phyloP scores from a whole-genome alignment of 2,329 filamentous ascomycete species.

The Colletotrichum gloeosporioides region DNA sequence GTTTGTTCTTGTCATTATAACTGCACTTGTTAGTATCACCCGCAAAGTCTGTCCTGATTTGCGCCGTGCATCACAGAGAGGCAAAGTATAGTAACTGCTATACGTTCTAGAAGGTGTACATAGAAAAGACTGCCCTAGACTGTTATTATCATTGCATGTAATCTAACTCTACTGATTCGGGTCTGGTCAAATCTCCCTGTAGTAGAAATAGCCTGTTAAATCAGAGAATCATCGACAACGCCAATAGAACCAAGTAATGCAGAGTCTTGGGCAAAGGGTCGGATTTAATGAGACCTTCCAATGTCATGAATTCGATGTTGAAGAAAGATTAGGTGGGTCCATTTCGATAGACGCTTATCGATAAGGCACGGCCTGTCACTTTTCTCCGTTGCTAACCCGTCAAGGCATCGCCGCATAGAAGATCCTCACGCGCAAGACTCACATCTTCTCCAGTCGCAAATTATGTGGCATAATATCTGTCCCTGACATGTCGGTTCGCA shows the following conservation, averaged over 20 bases:
- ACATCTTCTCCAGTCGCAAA: neutral
- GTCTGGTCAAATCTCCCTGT: neutral
- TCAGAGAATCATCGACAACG: neutral
- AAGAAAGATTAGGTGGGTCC: neutral
- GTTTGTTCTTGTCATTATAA: neutral
- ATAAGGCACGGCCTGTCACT: constrained; percentile 1
- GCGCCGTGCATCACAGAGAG: neutral
- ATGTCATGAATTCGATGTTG: neutral
- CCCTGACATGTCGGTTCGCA: constrained; percentile 19
- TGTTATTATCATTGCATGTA: neutral
- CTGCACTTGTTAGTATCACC: neutral
- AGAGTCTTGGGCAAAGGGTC: neutral
- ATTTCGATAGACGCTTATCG: constrained; percentile 9
- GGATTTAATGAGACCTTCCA: neutral
- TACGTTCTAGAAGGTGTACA: neutral
- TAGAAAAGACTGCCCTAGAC: neutral
- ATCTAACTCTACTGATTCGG: neutral
- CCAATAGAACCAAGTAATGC: neutral
- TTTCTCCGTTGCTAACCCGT: constrained; percentile 17
- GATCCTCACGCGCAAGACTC: neutral
- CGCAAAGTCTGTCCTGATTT: neutral
- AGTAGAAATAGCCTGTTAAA: neutral
- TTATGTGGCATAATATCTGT: neutral
- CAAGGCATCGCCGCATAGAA: constrained; percentile 14
- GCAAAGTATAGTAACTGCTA: neutral